Conservation (phyloP, 495 filamentous ascomycete genomes). For the Xylaria telfairii region DNA sequence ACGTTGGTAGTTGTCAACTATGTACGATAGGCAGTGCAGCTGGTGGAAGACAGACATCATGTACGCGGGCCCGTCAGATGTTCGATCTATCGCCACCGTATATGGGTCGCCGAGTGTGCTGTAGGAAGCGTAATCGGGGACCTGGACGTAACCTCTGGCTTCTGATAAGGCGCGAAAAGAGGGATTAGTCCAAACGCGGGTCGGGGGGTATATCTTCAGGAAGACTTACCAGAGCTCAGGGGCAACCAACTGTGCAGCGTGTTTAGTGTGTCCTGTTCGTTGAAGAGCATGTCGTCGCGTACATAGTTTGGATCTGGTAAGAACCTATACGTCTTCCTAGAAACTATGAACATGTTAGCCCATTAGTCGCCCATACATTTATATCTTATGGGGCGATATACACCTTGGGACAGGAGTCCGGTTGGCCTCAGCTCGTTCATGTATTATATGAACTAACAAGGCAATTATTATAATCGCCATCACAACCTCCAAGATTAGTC, state of each 20-base stretch:
- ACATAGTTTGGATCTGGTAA: conserved; percentile 45
- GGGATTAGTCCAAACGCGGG: neutral
- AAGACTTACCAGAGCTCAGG: conserved; percentile 44
- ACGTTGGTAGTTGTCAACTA: conserved; percentile 48
- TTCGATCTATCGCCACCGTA: conserved; percentile 39
- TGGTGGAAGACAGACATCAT: conserved; percentile 62
- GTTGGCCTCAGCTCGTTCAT: conserved; percentile 25
- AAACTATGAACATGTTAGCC: conserved; percentile 37
- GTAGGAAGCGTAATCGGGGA: conserved; percentile 42
- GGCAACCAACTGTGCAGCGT: conserved; percentile 55
- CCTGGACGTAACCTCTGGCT: conserved; percentile 50
- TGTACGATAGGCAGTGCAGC: conserved; percentile 57
- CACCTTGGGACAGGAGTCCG: conserved; percentile 35
- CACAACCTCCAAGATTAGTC: conserved; percentile 34
- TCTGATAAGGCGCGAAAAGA: conserved; percentile 28
- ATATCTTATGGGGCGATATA: conserved; percentile 20
- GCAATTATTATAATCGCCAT: conserved; percentile 33
- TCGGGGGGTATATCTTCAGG: neutral
- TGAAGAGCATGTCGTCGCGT: conserved; percentile 53
- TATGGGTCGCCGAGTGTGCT: conserved; percentile 46
- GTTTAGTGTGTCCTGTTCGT: conserved; percentile 44
- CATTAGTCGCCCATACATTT: neutral
- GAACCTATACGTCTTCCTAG: conserved; percentile 51
- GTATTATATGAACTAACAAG: conserved; percentile 22
- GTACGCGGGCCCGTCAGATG: conserved; percentile 47